Percentiles rank a stretch among this genome's conserved stretches.
Evolutionary conservation across 1,139 yeast genomes (phyloP).

Genomic region (Candida pseudocylindracea): DNA sequence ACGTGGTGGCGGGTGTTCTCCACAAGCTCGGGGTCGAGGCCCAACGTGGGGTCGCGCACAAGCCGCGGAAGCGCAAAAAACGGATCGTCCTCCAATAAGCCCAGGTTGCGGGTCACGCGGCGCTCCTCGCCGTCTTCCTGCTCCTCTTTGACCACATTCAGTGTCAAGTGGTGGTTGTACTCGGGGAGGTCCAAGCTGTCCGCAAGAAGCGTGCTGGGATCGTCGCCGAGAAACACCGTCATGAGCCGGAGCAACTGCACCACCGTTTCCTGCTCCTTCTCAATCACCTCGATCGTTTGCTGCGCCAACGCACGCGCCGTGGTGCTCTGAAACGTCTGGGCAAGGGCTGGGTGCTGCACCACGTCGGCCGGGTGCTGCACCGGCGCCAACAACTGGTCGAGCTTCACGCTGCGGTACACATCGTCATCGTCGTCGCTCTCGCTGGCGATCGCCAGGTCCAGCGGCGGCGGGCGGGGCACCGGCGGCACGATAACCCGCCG

Average conservation of each 20-base stretch:
- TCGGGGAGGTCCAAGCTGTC: slow-evolving; percentile 41
- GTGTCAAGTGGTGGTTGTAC: slow-evolving; percentile 39
- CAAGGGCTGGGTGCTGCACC: slow-evolving; percentile 45
- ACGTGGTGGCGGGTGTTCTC: slow-evolving; percentile 9
- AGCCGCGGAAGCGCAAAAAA: slow-evolving; percentile 32
- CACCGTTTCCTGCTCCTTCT: slow-evolving; percentile 57
- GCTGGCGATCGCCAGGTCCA: no score
- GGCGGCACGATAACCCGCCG: no score
- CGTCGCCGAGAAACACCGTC: slow-evolving; percentile 72
- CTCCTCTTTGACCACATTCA: not conserved
- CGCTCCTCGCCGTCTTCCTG: slow-evolving; percentile 1
- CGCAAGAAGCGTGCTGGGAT: slow-evolving; percentile 44
- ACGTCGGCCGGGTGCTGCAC: slow-evolving; percentile 65
- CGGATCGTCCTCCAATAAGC: slow-evolving; percentile 8
- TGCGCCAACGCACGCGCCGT: slow-evolving; percentile 32
- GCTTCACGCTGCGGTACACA: slow-evolving; percentile 1
- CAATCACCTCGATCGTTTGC: slow-evolving; percentile 57
- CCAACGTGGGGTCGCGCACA: slow-evolving; percentile 8
- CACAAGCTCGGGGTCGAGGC: slow-evolving; percentile 3
- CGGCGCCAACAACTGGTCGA: slow-evolving; percentile 48
- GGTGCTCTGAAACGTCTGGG: slow-evolving; percentile 34
- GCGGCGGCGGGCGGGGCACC: no score
- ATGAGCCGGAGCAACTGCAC: slow-evolving; percentile 48
- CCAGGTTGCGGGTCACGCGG: no score
- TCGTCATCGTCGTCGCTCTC: no score